These are phyloP conservation scores for Cladosporium sp. DNA, from an alignment of 2,329 filamentous ascomycete species.

Conservation along the genomic window DNA sequence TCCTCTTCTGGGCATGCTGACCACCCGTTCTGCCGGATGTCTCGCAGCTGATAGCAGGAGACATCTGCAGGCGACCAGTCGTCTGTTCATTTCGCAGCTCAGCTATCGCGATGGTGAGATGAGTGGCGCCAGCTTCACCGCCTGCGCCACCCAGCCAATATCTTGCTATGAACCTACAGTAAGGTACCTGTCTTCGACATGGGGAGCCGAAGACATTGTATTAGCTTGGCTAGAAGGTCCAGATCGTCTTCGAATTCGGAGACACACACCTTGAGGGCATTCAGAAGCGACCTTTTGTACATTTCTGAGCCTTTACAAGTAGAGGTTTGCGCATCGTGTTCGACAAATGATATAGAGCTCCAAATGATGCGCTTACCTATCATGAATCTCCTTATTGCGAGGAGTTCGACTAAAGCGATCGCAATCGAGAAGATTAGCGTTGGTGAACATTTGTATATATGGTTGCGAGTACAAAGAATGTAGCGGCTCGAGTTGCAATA, in stretches of 20 bases:
- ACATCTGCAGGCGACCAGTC: background rate
- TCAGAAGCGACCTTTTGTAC: background rate
- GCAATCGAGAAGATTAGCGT: background rate
- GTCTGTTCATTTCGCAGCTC: background rate
- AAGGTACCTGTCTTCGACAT: background rate
- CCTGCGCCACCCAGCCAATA: background rate
- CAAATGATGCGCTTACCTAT: background rate
- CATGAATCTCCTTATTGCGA: background rate
- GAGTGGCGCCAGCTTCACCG: slow-evolving; percentile 3
- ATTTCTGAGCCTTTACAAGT: background rate
- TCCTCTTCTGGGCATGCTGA: background rate
- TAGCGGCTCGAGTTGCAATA: background rate
- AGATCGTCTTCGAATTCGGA: background rate
- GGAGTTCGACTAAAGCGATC: no score
- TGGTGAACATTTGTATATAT: background rate
- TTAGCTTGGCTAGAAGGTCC: background rate
- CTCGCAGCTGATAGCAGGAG: background rate
- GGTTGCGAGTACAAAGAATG: background rate
- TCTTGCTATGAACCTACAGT: background rate
- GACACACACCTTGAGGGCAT: background rate
- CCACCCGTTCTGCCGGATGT: slow-evolving; percentile 4
- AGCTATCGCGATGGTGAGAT: background rate
- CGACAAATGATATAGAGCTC: background rate
- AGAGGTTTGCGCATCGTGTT: background rate
- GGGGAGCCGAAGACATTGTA: background rate